Evolutionary conservation across 768 basidiomycete genomes (phyloP), one percentile per base, ranked within the genome.

Genomic region (Pulveroboletus sp.): DNA sequence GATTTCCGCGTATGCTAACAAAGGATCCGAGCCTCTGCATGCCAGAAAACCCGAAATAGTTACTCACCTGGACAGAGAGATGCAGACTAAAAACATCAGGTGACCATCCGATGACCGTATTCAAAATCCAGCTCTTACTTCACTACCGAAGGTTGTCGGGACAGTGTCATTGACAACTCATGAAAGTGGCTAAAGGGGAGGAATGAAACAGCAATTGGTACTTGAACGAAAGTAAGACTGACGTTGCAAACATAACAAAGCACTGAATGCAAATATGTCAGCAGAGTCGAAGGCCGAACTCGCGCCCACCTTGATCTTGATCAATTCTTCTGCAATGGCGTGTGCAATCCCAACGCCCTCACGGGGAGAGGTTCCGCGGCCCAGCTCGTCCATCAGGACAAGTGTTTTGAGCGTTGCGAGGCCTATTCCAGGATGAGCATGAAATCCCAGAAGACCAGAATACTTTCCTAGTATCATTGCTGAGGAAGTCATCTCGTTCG

Each of bases 181-280:
- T 75, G 72, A 60, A 93, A 94, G 64, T 95, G 88, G 3, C 87
- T 89, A 47, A 2, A 20, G 12, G 19, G 9, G 9, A 40, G 5
- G 24, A 16, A 35, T 61, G 23, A 59, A 53, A 38, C 13, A 23
- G 33, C 25, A 38, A 14, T 6, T 20, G 20, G 6, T 9, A 12
- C 25, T 37, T 6, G 4, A 39, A 36, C 19, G 45, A 57, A 29
- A 23, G 17, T 14, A 16, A 9, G 6, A 58, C 76, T 54, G 57
- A 95, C 79, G 95, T 98, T 7, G 90, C 85, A 62, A 99, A 98
- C 67, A 97, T 88, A 2, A 88, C 87, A 56, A 89, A 90, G 11
- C 84, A 75, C 92, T 95, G 33, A 3, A 19, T 32, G 35, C 46
- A 34, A n/a, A 21, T 6, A 17, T 13, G 43, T 47, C 33, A 49